phyloP scores from a whole-genome alignment of 2,329 filamentous ascomycete species.

The Hypoxylon sp. region DNA sequence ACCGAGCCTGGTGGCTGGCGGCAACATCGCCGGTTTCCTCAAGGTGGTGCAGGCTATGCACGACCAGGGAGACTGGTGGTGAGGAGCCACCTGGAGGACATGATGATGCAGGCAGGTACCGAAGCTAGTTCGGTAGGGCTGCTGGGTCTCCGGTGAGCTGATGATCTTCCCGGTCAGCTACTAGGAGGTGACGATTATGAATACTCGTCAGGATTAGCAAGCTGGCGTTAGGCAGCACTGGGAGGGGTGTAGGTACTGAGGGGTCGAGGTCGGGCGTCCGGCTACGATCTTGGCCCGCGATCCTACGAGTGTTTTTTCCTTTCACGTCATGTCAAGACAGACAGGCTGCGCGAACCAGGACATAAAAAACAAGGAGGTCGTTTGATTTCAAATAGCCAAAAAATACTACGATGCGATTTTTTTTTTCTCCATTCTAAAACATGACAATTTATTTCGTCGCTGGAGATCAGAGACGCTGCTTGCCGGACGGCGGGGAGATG shows the following conservation, averaged over 20 bases:
- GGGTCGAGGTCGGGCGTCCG: not conserved
- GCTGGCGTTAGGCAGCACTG: not conserved
- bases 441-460: not conserved
- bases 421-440: not conserved
- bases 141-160: not conserved
- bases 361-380: not conserved
- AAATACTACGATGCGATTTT: not conserved
- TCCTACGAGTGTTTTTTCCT: not conserved
- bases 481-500: too few relatives aligned
- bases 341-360: not conserved
- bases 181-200: not conserved
- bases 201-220: not conserved
- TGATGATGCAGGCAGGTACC: not conserved
- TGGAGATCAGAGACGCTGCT: too few relatives aligned
- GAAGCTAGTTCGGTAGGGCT: constrained; percentile 1
- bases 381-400: not conserved
- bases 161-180: not conserved
- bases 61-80: constrained; percentile 95
- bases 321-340: not conserved
- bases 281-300: not conserved
- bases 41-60: constrained; percentile 96
- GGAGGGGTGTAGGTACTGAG: too few relatives aligned
- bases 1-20: constrained; percentile 88
- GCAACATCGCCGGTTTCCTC: constrained; percentile 97
- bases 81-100: constrained; percentile 1